phyloP scores from a whole-genome alignment of 345 rosid genomes.

The Lenwebbia sp. region DNA sequence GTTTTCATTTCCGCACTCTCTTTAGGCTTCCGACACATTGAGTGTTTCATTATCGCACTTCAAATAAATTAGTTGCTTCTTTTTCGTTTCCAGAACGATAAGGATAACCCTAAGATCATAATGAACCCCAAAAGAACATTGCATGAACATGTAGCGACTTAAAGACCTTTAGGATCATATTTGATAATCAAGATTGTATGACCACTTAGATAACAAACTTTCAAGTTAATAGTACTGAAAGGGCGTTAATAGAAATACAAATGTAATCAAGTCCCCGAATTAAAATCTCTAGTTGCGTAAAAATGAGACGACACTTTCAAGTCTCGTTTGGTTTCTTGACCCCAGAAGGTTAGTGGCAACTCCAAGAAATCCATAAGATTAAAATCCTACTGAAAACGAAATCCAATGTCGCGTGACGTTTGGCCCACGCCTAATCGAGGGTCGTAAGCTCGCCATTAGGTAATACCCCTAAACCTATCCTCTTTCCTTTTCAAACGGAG shows the following conservation, averaged over 20 bases:
- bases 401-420: no score
- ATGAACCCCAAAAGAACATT: background rate
- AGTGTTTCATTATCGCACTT: background rate
- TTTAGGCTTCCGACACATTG: background rate
- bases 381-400: background rate
- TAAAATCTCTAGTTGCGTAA: background rate
- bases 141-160: background rate
- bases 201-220: background rate
- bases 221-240: background rate
- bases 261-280: background rate
- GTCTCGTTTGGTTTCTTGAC: no score
- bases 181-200: no score
- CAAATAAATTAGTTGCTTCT: background rate
- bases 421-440: fast-evolving
- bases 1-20: background rate
- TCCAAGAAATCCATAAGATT: background rate
- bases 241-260: no score
- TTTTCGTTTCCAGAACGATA: background rate
- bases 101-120: background rate
- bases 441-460: background rate
- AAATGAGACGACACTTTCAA: no score
- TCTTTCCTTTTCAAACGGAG: background rate
- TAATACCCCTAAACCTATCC: background rate
- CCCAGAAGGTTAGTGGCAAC: background rate
- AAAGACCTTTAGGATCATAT: background rate